These are phyloP conservation scores for Nelumbo lutea DNA, from an alignment of 164 flowering plant genomes.

Conservation along the genomic window DNA sequence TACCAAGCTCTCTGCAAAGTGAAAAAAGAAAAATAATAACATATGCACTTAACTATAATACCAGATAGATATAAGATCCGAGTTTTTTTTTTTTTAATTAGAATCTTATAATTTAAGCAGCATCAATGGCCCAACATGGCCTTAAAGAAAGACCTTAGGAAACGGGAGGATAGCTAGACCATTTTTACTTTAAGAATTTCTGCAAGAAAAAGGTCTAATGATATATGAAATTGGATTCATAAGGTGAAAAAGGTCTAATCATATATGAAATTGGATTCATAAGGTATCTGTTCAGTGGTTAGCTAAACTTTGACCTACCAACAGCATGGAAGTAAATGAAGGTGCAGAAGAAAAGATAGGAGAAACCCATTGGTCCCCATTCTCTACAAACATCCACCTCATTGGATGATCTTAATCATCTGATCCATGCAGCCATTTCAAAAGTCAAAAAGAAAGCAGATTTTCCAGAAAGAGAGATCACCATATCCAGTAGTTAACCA, in stretches of 20 bases:
- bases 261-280: too few species aligned
- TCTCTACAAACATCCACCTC: neutral
- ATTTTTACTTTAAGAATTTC: neutral
- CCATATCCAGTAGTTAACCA: neutral
- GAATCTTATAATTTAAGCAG: neutral
- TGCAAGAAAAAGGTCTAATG: too few species aligned
- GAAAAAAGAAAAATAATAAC: neutral
- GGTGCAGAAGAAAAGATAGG: neutral
- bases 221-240: too few species aligned
- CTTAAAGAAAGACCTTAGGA: neutral
- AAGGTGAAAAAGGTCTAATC: too few species aligned
- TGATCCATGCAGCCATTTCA: neutral
- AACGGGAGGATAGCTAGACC: neutral
- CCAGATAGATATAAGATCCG: neutral
- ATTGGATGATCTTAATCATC: neutral
- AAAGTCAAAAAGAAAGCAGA: neutral
- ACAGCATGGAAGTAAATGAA: neutral
- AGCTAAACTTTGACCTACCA: neutral
- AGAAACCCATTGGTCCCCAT: neutral
- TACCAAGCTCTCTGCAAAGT: conserved; percentile 74
- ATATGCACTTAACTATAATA: neutral
- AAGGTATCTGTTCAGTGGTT: neutral
- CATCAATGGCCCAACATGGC: neutral
- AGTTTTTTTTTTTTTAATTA: neutral
- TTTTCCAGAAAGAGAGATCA: neutral